phyloP scores from a whole-genome alignment of 2,329 filamentous ascomycete species.

The Cytospora piceae region DNA sequence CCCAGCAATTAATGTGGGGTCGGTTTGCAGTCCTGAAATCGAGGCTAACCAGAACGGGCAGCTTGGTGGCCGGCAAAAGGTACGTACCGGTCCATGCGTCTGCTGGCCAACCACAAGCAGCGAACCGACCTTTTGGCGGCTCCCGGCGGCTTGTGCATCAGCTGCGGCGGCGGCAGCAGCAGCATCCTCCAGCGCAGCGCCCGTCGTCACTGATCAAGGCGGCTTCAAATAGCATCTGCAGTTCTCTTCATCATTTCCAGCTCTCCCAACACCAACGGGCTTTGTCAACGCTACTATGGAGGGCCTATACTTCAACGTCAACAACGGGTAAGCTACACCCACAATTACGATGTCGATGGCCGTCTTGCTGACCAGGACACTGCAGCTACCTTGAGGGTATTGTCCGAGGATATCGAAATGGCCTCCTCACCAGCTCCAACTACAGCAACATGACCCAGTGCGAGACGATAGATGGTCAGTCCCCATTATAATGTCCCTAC shows the following conservation, averaged over 20 bases:
- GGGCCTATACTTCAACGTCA: conserved; percentile 91
- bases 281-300: conserved; percentile 63
- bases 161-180: conserved; percentile 13
- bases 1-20: conserved; percentile 25
- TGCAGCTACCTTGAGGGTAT: conserved; percentile 93
- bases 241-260: neutral
- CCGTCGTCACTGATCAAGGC: conserved; percentile 26
- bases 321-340: conserved; percentile 69
- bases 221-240: conserved; percentile 9
- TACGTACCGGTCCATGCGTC: conserved; percentile 11
- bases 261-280: conserved; percentile 15
- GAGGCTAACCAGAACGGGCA: conserved; percentile 12
- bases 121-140: neutral
- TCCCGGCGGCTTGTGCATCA: conserved; percentile 13
- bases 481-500: neutral
- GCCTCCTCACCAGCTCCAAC: conserved; percentile 84
- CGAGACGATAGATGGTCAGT: conserved; percentile 90
- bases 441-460: conserved; percentile 97
- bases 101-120: conserved; percentile 23
- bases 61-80: neutral
- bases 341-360: neutral
- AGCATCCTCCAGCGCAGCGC: conserved; percentile 9
- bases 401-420: conserved; percentile 94
- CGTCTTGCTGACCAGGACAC: conserved; percentile 30
- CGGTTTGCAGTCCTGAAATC: conserved; percentile 12